phyloP scores from a whole-genome alignment of 1,284 basidiomycete genomes.

The Naganishia liquefaciens region DNA sequence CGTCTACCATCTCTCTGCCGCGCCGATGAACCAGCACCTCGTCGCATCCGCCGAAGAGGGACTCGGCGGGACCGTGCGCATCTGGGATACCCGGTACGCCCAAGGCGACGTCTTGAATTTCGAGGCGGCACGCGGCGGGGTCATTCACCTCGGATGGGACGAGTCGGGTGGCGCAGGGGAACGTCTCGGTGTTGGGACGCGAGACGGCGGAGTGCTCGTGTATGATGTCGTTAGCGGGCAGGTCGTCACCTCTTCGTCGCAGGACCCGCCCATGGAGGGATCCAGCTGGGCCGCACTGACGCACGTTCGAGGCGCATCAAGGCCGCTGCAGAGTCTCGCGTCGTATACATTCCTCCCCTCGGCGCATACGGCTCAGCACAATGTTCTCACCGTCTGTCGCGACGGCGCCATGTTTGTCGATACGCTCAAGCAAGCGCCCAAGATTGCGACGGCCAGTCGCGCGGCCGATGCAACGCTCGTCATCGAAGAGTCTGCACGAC shows the following conservation, averaged over 20 bases:
- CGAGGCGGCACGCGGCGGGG: constrained; percentile 20
- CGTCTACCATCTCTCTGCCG: constrained; percentile 43
- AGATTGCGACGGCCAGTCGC: neutral
- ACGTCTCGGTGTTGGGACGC: constrained; percentile 45
- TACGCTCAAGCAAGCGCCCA: neutral
- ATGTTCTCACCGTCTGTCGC: constrained; percentile 16
- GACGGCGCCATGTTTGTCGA: constrained; percentile 26
- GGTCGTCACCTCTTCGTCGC: constrained; percentile 4
- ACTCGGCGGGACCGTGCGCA: constrained; percentile 40
- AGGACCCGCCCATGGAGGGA: neutral
- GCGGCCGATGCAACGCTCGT: constrained; percentile 4
- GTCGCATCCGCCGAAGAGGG: constrained; percentile 49
- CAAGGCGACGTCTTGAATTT: constrained; percentile 40
- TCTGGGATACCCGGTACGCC: constrained; percentile 48
- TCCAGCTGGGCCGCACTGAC: constrained; percentile 19
- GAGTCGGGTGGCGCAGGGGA: constrained; percentile 26
- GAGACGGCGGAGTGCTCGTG: constrained; percentile 47
- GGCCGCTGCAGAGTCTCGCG: constrained; percentile 4
- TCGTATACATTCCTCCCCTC: constrained; percentile 21
- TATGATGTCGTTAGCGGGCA: constrained; percentile 46
- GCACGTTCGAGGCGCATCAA: constrained; percentile 19
- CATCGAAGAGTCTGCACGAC: neutral
- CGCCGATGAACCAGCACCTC: constrained; percentile 37
- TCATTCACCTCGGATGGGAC: constrained; percentile 26
- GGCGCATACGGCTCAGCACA: neutral